Evolutionary conservation across 2,329 filamentous ascomycete species (phyloP).

Genomic region (Spiromastix sp.): DNA sequence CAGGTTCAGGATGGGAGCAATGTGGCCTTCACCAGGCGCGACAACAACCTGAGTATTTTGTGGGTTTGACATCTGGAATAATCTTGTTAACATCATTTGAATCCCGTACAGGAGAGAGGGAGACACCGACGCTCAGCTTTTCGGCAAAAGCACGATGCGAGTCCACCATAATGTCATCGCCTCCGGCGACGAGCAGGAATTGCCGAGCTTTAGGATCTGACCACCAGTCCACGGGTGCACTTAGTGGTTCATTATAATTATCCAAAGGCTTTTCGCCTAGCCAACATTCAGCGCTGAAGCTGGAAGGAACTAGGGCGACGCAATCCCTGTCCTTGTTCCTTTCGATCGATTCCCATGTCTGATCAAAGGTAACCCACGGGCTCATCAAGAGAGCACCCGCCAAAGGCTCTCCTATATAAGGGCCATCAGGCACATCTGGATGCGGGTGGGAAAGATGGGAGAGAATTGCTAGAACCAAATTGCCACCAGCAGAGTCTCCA

Average conservation of each 20-base stretch:
- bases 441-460: conserved; percentile 44
- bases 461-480: conserved; percentile 29
- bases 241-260: conserved; percentile 44
- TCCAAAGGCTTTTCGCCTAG: conserved; percentile 23
- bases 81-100: not conserved
- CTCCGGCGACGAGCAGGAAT: conserved; percentile 45
- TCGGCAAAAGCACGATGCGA: conserved; percentile 41
- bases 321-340: conserved; percentile 44
- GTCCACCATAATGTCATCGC: conserved; percentile 47
- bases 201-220: conserved; percentile 36
- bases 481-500: conserved; percentile 36
- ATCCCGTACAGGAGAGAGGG: not conserved
- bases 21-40: conserved; percentile 30
- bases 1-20: conserved; percentile 31
- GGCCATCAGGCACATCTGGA: conserved; percentile 34
- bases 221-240: conserved; percentile 46
- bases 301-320: conserved; percentile 25
- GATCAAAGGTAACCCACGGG: conserved; percentile 47
- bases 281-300: conserved; percentile 43
- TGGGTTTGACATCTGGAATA: conserved; percentile 18
- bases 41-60: conserved; percentile 26
- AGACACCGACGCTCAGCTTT: conserved; percentile 35
- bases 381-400: conserved; percentile 44
- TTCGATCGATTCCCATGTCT: conserved; percentile 31
- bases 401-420: conserved; percentile 35